A percentile compares a stretch with the other conserved stretches of the same genome.
phyloP scores from a whole-genome alignment of 139 green algal genomes.

The Astrephomene gubernaculifera region DNA sequence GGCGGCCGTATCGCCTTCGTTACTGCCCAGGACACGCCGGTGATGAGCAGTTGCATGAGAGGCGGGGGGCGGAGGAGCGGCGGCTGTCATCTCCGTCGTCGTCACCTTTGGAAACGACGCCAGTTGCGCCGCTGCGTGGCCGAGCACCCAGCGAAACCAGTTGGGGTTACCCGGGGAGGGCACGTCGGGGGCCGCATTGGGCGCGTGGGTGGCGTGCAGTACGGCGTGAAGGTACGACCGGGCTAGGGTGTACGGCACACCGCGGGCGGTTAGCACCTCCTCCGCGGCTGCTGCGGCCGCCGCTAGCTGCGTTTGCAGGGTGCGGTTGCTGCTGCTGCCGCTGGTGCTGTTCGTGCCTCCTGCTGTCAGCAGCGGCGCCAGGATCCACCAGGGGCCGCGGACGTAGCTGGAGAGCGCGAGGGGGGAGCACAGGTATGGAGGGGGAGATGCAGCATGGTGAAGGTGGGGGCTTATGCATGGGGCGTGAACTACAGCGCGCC shows the following conservation, averaged over 20 bases:
- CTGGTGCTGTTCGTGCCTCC: not conserved
- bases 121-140: not conserved
- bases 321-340: not conserved
- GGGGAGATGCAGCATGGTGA: no score
- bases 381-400: constrained; percentile 1
- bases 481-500: no score
- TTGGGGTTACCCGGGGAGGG: not conserved
- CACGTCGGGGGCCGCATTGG: constrained; percentile 11
- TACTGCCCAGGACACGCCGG: no score
- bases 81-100: not conserved
- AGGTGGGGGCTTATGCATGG: no score
- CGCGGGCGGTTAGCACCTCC: not conserved
- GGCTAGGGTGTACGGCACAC: not conserved
- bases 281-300: not conserved
- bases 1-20: not conserved
- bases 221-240: not conserved
- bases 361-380: not conserved
- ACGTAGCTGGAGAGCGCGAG: no score
- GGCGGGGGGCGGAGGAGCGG: no score
- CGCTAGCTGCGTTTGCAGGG: not conserved
- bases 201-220: not conserved
- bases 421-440: no score
- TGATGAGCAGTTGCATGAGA: no score
- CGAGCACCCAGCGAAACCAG: not conserved
- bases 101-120: not conserved